Evolutionary conservation across 1,284 basidiomycete species (phyloP).

Genomic region (Papiliotrema laurentii): DNA sequence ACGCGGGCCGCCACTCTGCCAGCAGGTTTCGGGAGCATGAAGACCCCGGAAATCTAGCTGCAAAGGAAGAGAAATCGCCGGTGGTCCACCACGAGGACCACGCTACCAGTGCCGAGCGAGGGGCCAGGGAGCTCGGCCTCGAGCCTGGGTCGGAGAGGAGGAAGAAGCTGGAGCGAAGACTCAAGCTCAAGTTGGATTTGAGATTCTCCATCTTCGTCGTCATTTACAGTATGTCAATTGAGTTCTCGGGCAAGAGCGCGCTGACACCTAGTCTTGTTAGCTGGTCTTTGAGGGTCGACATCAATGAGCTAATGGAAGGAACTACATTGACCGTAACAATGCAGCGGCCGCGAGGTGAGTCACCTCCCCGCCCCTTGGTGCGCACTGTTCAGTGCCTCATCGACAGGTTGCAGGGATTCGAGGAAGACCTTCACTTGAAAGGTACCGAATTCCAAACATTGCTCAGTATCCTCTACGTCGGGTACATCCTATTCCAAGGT

Average conservation of each 20-base stretch:
- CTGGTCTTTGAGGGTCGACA: neutral
- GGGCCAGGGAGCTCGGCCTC: neutral
- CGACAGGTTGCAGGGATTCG: slow-evolving; percentile 28
- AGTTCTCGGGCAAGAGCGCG: neutral
- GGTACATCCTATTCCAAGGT: slow-evolving; percentile 68
- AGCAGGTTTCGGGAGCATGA: no score
- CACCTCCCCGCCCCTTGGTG: neutral
- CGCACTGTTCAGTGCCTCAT: neutral
- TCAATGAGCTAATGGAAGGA: slow-evolving; percentile 7
- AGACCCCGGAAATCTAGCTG: neutral
- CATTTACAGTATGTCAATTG: slow-evolving; percentile 8
- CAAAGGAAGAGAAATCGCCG: neutral
- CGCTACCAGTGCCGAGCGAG: neutral
- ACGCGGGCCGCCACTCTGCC: no score
- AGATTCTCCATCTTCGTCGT: slow-evolving; percentile 34
- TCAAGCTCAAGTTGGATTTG: slow-evolving; percentile 41
- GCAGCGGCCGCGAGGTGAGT: slow-evolving; percentile 25
- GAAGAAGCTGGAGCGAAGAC: neutral
- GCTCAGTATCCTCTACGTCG: slow-evolving; percentile 41
- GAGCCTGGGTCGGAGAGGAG: neutral
- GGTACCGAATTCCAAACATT: slow-evolving; percentile 27
- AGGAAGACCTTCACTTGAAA: slow-evolving; percentile 31
- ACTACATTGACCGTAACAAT: slow-evolving; percentile 42
- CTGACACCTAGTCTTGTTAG: slow-evolving; percentile 1
- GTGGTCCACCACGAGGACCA: neutral